These are phyloP conservation scores for Fraxinus greggii DNA, from an alignment of 305 asterid species.

Conservation along the genomic window DNA sequence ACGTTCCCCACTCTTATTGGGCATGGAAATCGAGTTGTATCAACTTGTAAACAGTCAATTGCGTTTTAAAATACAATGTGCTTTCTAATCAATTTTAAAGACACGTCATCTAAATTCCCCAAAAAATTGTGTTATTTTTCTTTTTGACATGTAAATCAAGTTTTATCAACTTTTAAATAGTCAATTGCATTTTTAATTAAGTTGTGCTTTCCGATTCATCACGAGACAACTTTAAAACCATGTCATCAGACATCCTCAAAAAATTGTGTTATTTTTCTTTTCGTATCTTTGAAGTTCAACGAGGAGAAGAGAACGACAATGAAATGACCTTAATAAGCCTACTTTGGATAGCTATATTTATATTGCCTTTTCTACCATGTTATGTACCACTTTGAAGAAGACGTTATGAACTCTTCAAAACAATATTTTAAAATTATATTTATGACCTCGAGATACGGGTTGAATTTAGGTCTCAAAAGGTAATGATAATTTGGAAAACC, in stretches of 20 bases:
- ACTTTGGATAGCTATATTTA: neutral
- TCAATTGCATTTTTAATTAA: too few relatives aligned
- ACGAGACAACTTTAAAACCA: neutral
- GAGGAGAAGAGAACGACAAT: neutral
- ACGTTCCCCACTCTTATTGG: neutral
- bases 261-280: neutral
- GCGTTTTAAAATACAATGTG: neutral
- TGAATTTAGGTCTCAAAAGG: too few relatives aligned
- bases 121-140: neutral
- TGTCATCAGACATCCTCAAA: neutral
- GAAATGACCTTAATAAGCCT: neutral
- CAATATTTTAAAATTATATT: too few relatives aligned
- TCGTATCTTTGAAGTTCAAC: neutral
- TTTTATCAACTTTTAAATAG: neutral
- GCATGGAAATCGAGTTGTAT: neutral
- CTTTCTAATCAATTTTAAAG: neutral
- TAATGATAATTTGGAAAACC: too few relatives aligned
- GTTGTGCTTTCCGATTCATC: neutral
- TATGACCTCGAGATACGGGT: too few relatives aligned
- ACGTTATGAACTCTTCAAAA: too few relatives aligned
- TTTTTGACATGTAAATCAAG: neutral
- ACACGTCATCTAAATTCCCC: neutral
- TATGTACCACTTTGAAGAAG: too few relatives aligned
- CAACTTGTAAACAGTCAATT: neutral
- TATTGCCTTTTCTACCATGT: too few relatives aligned